A percentile compares a stretch with the other conserved stretches of the same genome.
These are phyloP conservation scores for Beauveria sp. DNA, from an alignment of 2,329 filamentous ascomycete species.

Conservation along the genomic window DNA sequence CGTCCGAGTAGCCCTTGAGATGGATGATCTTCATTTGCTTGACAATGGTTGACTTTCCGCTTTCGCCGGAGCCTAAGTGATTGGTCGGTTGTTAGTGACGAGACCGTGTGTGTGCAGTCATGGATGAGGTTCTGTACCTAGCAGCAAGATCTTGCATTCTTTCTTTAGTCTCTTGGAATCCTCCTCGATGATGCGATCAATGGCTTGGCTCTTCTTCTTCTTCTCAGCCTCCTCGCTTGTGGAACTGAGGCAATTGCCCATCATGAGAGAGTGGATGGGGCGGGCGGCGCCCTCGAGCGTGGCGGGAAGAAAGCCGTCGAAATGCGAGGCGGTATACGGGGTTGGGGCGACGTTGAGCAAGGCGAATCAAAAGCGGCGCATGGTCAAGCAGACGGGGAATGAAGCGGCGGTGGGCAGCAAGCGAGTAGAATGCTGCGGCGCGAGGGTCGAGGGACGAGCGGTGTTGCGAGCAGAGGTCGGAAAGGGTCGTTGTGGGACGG, in stretches of 20 bases:
- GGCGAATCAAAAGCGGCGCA: constrained; percentile 3
- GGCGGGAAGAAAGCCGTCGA: neutral
- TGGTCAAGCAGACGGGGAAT: neutral
- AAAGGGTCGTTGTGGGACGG: constrained; percentile 4
- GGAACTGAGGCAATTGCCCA: constrained; percentile 92
- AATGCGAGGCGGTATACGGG: neutral
- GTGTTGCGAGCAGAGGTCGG: neutral
- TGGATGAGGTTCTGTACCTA: constrained; percentile 56
- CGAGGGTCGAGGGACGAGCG: neutral
- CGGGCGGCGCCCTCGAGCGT: neutral
- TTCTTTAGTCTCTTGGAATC: constrained; percentile 85
- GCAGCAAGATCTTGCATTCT: constrained; percentile 96
- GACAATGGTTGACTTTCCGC: constrained; percentile 97
- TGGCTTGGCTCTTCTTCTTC: constrained; percentile 94
- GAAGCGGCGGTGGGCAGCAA: neutral
- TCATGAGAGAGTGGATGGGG: constrained; percentile 36
- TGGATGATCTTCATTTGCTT: constrained; percentile 99
- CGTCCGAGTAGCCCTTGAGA: constrained; percentile 90
- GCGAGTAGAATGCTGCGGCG: neutral
- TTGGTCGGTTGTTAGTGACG: constrained; percentile 14
- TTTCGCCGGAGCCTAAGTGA: constrained; percentile 81
- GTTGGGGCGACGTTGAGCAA: neutral
- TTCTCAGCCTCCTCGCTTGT: constrained; percentile 80
- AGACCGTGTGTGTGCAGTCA: neutral
- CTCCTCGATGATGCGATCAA: constrained; percentile 88